A percentile compares a stretch with the other conserved stretches of the same genome.
Evolutionary conservation across 2,329 filamentous ascomycete species (phyloP).

Genomic region (Simplicillium sp.): DNA sequence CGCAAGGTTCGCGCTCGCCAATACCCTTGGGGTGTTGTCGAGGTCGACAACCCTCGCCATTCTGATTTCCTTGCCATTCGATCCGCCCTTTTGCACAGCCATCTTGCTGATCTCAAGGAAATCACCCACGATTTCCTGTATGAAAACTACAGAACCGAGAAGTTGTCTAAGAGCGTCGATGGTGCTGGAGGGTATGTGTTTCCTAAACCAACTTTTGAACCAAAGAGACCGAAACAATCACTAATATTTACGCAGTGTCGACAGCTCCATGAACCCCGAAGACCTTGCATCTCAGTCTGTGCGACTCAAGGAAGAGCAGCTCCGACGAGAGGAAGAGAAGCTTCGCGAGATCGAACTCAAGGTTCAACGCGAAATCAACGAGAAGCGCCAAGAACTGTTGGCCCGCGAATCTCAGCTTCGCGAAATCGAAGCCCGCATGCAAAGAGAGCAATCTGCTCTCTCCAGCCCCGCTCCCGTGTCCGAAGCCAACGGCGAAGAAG

Average conservation of each 20-base stretch:
- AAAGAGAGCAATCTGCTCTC: constrained; percentile 62
- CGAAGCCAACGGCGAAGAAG: constrained; percentile 47
- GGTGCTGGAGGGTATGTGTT: constrained; percentile 75
- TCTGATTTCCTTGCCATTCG: constrained; percentile 97
- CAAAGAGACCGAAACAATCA: constrained; percentile 3
- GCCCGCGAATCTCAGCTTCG: constrained; percentile 97
- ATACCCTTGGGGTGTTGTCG: constrained; percentile 98
- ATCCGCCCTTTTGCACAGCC: constrained; percentile 92
- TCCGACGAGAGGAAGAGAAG: constrained; percentile 98
- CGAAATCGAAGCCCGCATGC: constrained; percentile 97
- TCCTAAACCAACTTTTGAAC: not conserved
- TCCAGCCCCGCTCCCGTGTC: constrained; percentile 24
- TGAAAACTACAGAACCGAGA: constrained; percentile 99
- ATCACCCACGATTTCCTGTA: constrained; percentile 99
- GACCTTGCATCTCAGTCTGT: constrained; percentile 95
- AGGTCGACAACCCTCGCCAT: constrained; percentile 98
- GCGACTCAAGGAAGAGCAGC: constrained; percentile 98
- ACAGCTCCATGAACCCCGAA: constrained; percentile 85
- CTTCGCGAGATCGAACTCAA: constrained; percentile 98
- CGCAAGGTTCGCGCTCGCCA: constrained; percentile 89
- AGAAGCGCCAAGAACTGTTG: constrained; percentile 97
- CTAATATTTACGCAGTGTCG: constrained; percentile 45
- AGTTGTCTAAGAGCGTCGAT: constrained; percentile 98
- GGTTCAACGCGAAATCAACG: constrained; percentile 99
- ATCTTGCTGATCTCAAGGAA: constrained; percentile 96